Evolutionary conservation across 805 yeast genomes (phyloP).

Genomic region (Metschnikowia shivogae): DNA sequence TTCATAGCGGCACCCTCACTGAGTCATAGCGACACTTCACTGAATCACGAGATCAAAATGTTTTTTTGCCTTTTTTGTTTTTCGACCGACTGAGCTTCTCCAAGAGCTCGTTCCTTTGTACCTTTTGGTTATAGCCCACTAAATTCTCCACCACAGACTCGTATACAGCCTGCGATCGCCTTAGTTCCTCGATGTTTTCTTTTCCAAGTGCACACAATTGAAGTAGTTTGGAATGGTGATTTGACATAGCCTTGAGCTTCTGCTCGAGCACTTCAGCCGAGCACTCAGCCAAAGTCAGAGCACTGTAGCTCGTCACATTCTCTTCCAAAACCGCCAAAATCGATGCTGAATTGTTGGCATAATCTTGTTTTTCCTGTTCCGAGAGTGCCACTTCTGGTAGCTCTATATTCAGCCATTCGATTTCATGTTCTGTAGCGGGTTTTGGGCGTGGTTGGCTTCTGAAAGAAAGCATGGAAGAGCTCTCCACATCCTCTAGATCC

Average conservation of each 20-base stretch:
- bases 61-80: constrained; percentile 17
- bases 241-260: constrained; percentile 33
- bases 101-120: constrained; percentile 49
- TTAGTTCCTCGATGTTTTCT: constrained; percentile 43
- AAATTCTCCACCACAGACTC: constrained; percentile 86
- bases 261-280: constrained; percentile 24
- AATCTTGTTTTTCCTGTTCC: constrained; percentile 22
- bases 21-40: neutral
- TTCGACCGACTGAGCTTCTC: constrained; percentile 30
- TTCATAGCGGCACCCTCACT: neutral
- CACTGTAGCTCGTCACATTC: constrained; percentile 31
- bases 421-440: constrained; percentile 27
- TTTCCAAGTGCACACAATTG: constrained; percentile 47
- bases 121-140: constrained; percentile 84
- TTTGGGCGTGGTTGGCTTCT: constrained; percentile 14
- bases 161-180: constrained; percentile 67
- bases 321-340: constrained; percentile 30
- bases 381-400: constrained; percentile 34
- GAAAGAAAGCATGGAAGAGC: neutral
- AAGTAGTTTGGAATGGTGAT: constrained; percentile 25
- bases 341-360: constrained; percentile 24
- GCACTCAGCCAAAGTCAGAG: constrained; percentile 21
- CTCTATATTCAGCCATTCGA: constrained; percentile 33
- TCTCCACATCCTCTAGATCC: constrained; percentile 52
- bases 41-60: constrained; percentile 4